Conservation (phyloP, 2,329 filamentous ascomycete genomes). For the Penicillium paneum region DNA sequence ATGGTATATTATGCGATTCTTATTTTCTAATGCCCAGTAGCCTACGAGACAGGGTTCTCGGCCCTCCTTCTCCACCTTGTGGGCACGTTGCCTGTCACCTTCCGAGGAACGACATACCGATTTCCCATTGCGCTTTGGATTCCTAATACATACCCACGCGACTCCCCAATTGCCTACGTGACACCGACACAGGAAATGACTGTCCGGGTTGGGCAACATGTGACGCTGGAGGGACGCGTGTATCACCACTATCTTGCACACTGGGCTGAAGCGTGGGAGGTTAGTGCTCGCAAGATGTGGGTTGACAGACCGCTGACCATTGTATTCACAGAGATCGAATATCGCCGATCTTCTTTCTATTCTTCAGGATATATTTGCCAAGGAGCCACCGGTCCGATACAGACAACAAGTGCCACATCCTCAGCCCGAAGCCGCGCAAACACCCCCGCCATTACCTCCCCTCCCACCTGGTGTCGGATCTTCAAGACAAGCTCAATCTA, state of each 20-base stretch:
- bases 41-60: slow-evolving; percentile 82
- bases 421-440: slow-evolving; percentile 25
- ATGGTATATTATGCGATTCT: slow-evolving; percentile 13
- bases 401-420: slow-evolving; percentile 47
- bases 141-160: slow-evolving; percentile 81
- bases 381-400: slow-evolving; percentile 87
- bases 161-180: slow-evolving; percentile 83
- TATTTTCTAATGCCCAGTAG: slow-evolving; percentile 47
- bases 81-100: slow-evolving; percentile 86
- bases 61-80: slow-evolving; percentile 81
- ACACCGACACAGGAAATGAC: slow-evolving; percentile 84
- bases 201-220: slow-evolving; percentile 88
- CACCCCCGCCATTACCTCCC: slow-evolving; percentile 68
- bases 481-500: slow-evolving; percentile 29
- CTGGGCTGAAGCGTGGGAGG: slow-evolving; percentile 88
- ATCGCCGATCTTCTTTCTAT: slow-evolving; percentile 79
- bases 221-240: slow-evolving; percentile 85
- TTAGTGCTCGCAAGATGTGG: slow-evolving; percentile 49
- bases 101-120: slow-evolving; percentile 82
- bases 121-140: slow-evolving; percentile 94
- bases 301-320: background rate
- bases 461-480: slow-evolving; percentile 62
- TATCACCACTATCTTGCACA: slow-evolving; percentile 94
- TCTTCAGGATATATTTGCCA: slow-evolving; percentile 82
- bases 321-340: slow-evolving; percentile 64